These are phyloP conservation scores for Trichaptum fuscoviolaceum DNA, from an alignment of 768 basidiomycete genomes.

Conservation along the genomic window DNA sequence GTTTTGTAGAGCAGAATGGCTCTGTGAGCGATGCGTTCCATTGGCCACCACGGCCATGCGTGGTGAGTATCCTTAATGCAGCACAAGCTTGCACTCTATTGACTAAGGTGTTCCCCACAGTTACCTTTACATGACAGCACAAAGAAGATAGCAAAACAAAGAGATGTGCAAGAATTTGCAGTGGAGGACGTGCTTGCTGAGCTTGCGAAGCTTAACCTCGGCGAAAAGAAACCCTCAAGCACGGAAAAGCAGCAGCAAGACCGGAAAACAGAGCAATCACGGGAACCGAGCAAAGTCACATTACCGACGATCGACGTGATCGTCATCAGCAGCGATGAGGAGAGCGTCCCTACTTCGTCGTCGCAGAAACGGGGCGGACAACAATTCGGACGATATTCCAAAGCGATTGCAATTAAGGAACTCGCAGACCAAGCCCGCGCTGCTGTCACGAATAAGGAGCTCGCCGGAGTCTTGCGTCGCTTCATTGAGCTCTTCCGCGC, in stretches of 20 bases:
- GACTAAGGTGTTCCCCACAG: slow-evolving; percentile 10
- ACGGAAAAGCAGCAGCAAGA: slow-evolving; percentile 12
- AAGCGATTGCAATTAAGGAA: slow-evolving; percentile 48
- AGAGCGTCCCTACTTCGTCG: slow-evolving; percentile 25
- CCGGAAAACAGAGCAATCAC: slow-evolving; percentile 9
- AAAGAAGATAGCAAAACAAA: slow-evolving; percentile 18
- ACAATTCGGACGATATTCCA: slow-evolving; percentile 35
- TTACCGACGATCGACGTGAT: slow-evolving; percentile 30
- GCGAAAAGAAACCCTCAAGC: slow-evolving; percentile 28
- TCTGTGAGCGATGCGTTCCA: slow-evolving; percentile 48
- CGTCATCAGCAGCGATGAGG: slow-evolving; percentile 35
- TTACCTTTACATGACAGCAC: slow-evolving; percentile 6
- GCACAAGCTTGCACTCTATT: neutral
- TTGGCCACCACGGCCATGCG: slow-evolving; percentile 52
- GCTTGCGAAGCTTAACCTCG: slow-evolving; percentile 54
- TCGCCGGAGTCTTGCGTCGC: slow-evolving; percentile 50
- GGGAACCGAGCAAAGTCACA: slow-evolving; percentile 17
- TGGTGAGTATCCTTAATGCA: neutral
- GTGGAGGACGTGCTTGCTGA: slow-evolving; percentile 54
- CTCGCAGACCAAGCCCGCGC: slow-evolving; percentile 38
- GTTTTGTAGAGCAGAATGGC: slow-evolving; percentile 36
- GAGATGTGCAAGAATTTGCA: slow-evolving; percentile 36
- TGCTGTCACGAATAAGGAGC: slow-evolving; percentile 49
- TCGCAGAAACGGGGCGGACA: slow-evolving; percentile 20
- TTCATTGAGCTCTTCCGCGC: slow-evolving; percentile 60